Conservation (phyloP, 2,329 filamentous ascomycete species). For the Fusarium brachygibbosum region DNA sequence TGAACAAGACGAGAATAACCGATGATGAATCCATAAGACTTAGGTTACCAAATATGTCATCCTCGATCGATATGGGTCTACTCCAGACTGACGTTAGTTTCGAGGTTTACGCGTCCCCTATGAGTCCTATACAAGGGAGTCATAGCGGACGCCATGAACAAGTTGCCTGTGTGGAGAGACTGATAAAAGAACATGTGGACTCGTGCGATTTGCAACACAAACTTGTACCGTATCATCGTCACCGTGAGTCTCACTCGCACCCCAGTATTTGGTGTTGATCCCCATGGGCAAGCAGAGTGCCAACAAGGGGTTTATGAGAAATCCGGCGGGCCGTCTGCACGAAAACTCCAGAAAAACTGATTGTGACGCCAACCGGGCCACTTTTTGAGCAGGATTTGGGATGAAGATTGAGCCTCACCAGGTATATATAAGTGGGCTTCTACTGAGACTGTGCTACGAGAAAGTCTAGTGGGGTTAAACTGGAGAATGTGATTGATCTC, state of each 20-base stretch:
- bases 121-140: no score
- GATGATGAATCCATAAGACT: not conserved
- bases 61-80: not conserved
- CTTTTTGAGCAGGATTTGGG: conserved; percentile 6
- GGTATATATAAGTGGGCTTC: conserved; percentile 16
- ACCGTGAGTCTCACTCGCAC: conserved; percentile 2
- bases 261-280: not conserved
- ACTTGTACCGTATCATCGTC: not conserved
- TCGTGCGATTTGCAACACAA: not conserved
- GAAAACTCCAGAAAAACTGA: not conserved
- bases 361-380: not conserved
- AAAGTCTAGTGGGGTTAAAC: not conserved
- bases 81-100: conserved; percentile 16
- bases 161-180: not conserved
- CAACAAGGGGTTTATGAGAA: not conserved
- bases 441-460: not conserved
- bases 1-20: not conserved
- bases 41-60: not conserved
- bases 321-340: not conserved
- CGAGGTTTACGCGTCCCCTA: no score
- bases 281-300: conserved; percentile 2
- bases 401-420: not conserved
- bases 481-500: not conserved
- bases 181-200: not conserved
- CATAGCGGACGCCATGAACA: not conserved